Percentiles rank a stretch among this genome's conserved stretches.
These are phyloP conservation scores for Aspergillus carbonarius DNA, from an alignment of 2,329 filamentous ascomycete genomes.

Conservation along the genomic window DNA sequence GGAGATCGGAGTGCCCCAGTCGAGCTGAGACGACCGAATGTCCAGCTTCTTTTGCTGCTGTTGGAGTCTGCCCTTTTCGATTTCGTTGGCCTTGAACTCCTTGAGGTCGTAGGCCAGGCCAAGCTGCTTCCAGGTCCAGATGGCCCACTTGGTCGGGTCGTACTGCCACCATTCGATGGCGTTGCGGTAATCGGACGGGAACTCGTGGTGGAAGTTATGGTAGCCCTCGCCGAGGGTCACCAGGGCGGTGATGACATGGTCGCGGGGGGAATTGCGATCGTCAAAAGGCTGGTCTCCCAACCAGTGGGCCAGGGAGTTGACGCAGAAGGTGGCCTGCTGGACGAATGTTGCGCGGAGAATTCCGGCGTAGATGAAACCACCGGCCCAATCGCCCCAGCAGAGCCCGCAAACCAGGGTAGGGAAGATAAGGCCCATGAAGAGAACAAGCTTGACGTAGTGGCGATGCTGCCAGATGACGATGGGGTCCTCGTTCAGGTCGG, in stretches of 20 bases:
- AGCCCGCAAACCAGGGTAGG: conserved; percentile 12
- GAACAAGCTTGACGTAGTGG: conserved; percentile 11
- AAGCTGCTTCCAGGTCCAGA: conserved; percentile 13
- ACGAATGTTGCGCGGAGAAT: conserved; percentile 75
- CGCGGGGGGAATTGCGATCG: conserved; percentile 14
- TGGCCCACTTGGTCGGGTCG: conserved; percentile 19
- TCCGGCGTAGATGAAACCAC: conserved; percentile 53
- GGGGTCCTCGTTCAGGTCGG: conserved; percentile 15
- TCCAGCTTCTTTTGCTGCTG: conserved; percentile 15
- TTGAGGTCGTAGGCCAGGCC: conserved; percentile 17
- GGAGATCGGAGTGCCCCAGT: conserved; percentile 11
- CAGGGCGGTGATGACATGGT: conserved; percentile 14
- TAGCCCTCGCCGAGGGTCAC: conserved; percentile 18
- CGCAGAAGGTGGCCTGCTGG: conserved; percentile 78
- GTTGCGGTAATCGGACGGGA: conserved; percentile 19
- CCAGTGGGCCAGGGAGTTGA: conserved; percentile 72
- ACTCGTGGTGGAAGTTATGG: conserved; percentile 22
- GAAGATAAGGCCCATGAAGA: conserved; percentile 10
- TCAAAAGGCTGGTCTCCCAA: conserved; percentile 19
- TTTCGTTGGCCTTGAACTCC: conserved; percentile 13
- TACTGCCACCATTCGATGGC: conserved; percentile 18
- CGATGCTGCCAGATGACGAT: conserved; percentile 19
- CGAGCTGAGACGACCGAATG: neutral
- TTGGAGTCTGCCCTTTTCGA: conserved; percentile 17
- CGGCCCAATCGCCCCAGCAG: conserved; percentile 15